phyloP scores from a whole-genome alignment of 257 asterid species.

The Solanum stenotomum region DNA sequence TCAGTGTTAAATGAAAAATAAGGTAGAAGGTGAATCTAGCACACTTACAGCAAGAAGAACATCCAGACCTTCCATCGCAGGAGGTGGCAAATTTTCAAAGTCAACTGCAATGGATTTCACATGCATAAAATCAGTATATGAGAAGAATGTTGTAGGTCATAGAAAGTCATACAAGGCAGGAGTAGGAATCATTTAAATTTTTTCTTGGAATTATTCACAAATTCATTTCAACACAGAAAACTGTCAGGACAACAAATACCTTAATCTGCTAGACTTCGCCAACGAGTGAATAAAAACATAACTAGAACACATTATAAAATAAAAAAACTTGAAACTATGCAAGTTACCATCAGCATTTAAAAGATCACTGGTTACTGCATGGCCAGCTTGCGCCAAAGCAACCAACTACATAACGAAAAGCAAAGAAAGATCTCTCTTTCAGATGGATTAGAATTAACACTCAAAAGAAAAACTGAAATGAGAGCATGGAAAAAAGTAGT shows the following conservation, averaged over 20 bases:
- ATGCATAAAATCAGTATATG: not conserved
- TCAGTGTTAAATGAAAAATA: not conserved
- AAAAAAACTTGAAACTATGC: not conserved
- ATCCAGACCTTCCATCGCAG: conserved; percentile 81
- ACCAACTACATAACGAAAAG: conserved; percentile 43
- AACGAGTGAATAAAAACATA: not conserved
- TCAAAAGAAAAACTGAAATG: not conserved
- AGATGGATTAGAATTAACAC: not conserved
- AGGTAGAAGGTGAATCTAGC: not conserved
- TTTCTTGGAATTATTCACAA: not conserved
- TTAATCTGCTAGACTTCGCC: not conserved
- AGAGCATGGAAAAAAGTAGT: not conserved
- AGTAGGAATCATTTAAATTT: not conserved
- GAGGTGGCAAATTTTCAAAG: conserved; percentile 68
- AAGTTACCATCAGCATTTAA: conserved; percentile 52
- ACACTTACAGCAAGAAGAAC: conserved; percentile 62
- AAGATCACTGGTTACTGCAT: conserved; percentile 39
- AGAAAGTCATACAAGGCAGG: not conserved
- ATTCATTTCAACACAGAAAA: not conserved
- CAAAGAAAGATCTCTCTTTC: conserved; percentile 12
- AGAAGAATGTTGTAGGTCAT: not conserved
- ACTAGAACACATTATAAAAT: not conserved
- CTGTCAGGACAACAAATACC: not conserved
- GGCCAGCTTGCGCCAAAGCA: conserved; percentile 86
- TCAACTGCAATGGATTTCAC: conserved; percentile 48